phyloP scores from a whole-genome alignment of 1,284 basidiomycete genomes.

The Trametes hirsuta region DNA sequence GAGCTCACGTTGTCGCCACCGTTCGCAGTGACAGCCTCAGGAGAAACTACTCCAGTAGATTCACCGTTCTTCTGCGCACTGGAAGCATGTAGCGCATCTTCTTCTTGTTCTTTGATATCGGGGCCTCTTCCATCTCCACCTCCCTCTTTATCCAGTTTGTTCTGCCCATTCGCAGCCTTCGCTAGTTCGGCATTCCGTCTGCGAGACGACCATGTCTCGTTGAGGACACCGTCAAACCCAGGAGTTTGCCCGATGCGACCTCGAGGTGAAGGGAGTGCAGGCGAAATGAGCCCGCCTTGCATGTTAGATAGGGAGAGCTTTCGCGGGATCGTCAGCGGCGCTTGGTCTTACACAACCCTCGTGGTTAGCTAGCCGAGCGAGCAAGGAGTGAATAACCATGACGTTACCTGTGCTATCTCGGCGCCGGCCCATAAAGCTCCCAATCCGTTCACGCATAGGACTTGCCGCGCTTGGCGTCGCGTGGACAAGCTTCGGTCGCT shows the following conservation, averaged over 20 bases:
- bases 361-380: neutral
- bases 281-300: conserved; percentile 53
- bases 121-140: conserved; percentile 45
- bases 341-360: conserved; percentile 44
- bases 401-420: conserved; percentile 66
- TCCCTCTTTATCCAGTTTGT: conserved; percentile 41
- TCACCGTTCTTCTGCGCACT: conserved; percentile 9
- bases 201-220: conserved; percentile 68
- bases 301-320: conserved; percentile 72
- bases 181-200: conserved; percentile 57
- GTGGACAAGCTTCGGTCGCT: conserved; percentile 61
- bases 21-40: neutral
- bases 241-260: conserved; percentile 59
- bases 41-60: conserved; percentile 1
- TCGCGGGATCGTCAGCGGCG: conserved; percentile 51
- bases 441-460: conserved; percentile 69
- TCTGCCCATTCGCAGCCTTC: conserved; percentile 42
- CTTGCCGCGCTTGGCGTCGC: conserved; percentile 51
- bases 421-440: conserved; percentile 58
- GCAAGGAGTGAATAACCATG: neutral
- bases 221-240: conserved; percentile 74
- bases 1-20: neutral
- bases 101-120: conserved; percentile 61
- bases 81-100: conserved; percentile 23
- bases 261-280: conserved; percentile 67